Conservation (phyloP, 2,329 filamentous ascomycete genomes). For the Cladosporium sp. region DNA sequence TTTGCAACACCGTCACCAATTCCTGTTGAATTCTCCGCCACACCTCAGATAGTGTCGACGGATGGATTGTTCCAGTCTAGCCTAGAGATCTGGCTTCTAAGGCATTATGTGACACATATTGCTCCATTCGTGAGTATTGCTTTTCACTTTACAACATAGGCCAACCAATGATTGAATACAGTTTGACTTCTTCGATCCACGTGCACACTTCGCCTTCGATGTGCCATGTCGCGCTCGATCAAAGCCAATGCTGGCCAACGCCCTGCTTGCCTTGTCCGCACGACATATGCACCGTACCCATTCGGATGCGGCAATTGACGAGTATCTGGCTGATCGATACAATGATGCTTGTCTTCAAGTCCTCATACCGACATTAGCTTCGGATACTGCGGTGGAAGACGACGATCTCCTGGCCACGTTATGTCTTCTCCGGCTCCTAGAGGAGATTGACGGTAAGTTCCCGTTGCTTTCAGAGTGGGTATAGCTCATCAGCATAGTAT, state of each 20-base stretch:
- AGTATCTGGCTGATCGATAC: neutral
- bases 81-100: neutral
- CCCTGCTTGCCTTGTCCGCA: neutral
- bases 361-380: neutral
- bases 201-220: neutral
- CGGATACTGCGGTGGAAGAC: neutral
- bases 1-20: no score
- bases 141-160: neutral
- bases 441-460: neutral
- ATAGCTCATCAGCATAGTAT: neutral
- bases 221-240: neutral
- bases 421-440: neutral
- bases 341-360: neutral
- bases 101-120: neutral
- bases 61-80: neutral
- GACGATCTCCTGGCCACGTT: neutral
- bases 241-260: neutral
- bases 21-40: no score
- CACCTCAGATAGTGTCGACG: neutral
- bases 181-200: neutral
- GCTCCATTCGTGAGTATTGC: neutral
- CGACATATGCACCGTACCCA: neutral
- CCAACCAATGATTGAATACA: neutral
- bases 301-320: neutral
- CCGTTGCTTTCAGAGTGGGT: no score